Base-by-base conservation (phyloP, 805 yeast species). In the Scheffersomyces lignosus region DNA sequence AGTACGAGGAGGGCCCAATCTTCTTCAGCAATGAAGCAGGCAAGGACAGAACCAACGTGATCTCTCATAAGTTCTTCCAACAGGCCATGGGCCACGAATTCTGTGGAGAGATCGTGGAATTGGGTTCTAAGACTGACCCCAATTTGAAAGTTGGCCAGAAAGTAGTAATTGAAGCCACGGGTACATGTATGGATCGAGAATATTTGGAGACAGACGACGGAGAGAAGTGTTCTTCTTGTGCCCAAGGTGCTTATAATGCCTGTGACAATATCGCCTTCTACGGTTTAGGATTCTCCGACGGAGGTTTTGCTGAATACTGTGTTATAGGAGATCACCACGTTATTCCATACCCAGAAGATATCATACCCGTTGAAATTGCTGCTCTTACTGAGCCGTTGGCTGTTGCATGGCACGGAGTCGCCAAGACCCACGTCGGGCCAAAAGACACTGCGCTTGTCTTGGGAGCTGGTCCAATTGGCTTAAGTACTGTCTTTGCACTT, bases 361-460 rank as follows among this genome's bases (percentile, higher is more conserved):
- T 18, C 12, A 18, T 33, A 14, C 27, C 36, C 15, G 18, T 16
- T 3, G 24, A 27, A 4, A 24, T 33, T 13, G 36, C 36, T 4
- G 36, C 36, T n/a, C 22, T 33, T 15, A 27, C 31, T 18, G 31
- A 33, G 15, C 36, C 36, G n/a, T 27, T 33, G 15, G 31, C 36
- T 8, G 36, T 33, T 4, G 15, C 26, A n/a, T 33, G 36, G 36
- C 36, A 33, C 10, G 36, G 26, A n/a, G 31, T 33, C 7, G 14
- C 27, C 5, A 18, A 18, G 7, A 27, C 36, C 5, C 5, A 7
- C 9, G 9, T 33, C 20, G 4, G 20, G 15, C n/a, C 13, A 31
- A 18, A 23, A 6, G 31, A 33, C 5, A 10, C 22, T 5, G 36
- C 36, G 14, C 26, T 33, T 12, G 20, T 33, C 23, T 15, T 33